Evolutionary conservation across 1,139 yeast genomes (phyloP).

Genomic region (Protomyces inouyei): DNA sequence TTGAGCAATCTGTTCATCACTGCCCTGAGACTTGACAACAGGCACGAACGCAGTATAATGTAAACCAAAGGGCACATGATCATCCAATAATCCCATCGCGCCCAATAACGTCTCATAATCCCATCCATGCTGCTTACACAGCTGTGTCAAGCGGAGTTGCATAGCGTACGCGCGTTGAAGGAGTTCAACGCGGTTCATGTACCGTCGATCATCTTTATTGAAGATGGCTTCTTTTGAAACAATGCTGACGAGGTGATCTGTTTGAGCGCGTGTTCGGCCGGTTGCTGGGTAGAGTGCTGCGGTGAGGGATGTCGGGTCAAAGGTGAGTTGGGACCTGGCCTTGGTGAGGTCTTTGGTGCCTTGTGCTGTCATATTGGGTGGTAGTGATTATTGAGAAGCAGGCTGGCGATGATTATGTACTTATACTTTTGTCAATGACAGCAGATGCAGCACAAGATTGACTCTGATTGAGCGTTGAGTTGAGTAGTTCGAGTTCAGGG

Average conservation of each 20-base stretch:
- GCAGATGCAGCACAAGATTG: no score
- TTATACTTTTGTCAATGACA: not conserved
- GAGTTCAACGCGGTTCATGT: slow-evolving; percentile 11
- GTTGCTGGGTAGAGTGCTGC: slow-evolving; percentile 7
- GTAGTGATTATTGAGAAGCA: not conserved
- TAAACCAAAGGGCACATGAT: slow-evolving; percentile 17
- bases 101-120: slow-evolving; percentile 2
- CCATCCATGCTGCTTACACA: slow-evolving; percentile 9
- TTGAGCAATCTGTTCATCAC: slow-evolving; percentile 16
- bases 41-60: slow-evolving; percentile 19
- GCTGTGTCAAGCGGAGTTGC: slow-evolving; percentile 9
- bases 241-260: slow-evolving; percentile 7
- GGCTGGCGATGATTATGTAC: not conserved
- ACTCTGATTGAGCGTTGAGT: no score
- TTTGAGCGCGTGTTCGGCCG: not conserved
- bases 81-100: slow-evolving; percentile 12
- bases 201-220: slow-evolving; percentile 14
- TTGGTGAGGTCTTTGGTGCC: not conserved
- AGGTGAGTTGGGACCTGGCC: not conserved
- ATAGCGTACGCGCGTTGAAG: slow-evolving; percentile 22
- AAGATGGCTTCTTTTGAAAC: slow-evolving; percentile 9
- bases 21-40: slow-evolving; percentile 15
- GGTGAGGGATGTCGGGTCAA: slow-evolving; percentile 2
- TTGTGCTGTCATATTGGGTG: not conserved
- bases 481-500: no score